Conservation (phyloP, 192 early-diverging fungal genomes). For the Neocallimastix lanati region DNA sequence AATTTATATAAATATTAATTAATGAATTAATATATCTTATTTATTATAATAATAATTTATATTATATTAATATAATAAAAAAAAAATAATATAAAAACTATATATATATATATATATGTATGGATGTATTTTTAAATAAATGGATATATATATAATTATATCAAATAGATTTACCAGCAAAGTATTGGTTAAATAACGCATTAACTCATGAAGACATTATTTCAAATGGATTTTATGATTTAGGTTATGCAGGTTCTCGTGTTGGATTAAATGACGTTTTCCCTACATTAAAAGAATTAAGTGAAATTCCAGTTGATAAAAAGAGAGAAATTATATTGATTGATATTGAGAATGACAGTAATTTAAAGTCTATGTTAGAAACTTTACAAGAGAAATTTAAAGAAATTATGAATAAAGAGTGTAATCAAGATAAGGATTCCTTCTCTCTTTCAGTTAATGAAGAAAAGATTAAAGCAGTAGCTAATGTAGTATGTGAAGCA, state of each 20-base stretch:
- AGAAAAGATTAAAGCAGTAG: constrained; percentile 14
- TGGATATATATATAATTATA: too few species aligned
- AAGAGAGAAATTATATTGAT: constrained; percentile 23
- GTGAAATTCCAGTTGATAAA: constrained; percentile 16
- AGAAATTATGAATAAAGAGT: constrained; percentile 6
- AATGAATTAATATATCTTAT: too few species aligned
- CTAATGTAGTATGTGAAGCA: constrained; percentile 14
- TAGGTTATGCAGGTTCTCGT: constrained; percentile 23
- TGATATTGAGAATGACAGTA: constrained; percentile 13
- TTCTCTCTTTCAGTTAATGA: background rate
- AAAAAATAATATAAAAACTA: background rate
- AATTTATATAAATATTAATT: too few species aligned
- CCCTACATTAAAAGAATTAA: constrained; percentile 16
- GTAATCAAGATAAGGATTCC: background rate
- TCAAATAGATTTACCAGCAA: constrained; percentile 34
- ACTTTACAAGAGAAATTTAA: background rate
- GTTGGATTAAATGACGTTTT: constrained; percentile 8
- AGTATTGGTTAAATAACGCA: constrained; percentile 31
- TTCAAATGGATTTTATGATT: constrained; percentile 28
- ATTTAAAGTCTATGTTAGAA: constrained; percentile 7
- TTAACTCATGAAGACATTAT: constrained; percentile 20
- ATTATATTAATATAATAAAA: too few species aligned
- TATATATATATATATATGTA: too few species aligned
- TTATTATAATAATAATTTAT: too few species aligned
- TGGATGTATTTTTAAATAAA: too few species aligned